A percentile compares a stretch with the other conserved stretches of the same genome.
Conservation (phyloP, 352 stramenopile genomes). For the Phytophthora uliginosa region DNA sequence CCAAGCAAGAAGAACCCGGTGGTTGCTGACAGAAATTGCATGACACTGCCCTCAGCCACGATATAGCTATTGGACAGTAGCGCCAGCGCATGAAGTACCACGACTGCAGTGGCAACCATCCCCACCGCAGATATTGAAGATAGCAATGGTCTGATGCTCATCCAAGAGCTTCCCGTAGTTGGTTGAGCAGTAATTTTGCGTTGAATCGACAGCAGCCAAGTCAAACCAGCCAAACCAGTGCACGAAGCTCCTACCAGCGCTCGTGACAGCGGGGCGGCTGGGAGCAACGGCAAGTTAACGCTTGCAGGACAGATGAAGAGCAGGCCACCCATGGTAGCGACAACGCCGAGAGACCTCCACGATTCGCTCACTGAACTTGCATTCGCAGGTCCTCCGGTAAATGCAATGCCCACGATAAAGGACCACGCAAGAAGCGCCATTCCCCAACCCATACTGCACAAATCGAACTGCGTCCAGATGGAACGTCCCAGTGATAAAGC, state of each 20-base stretch:
- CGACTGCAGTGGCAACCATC: slow-evolving; percentile 47
- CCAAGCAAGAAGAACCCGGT: slow-evolving; percentile 59
- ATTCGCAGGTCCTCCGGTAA: slow-evolving; percentile 1
- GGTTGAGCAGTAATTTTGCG: neutral
- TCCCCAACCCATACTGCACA: slow-evolving; percentile 81
- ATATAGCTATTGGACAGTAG: slow-evolving; percentile 92
- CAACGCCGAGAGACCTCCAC: slow-evolving; percentile 12
- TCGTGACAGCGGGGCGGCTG: slow-evolving; percentile 38
- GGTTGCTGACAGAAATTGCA: slow-evolving; percentile 75
- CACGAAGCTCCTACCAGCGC: slow-evolving; percentile 36
- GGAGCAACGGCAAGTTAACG: slow-evolving; percentile 40
- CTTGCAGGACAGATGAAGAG: slow-evolving; percentile 33
- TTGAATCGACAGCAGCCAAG: slow-evolving; percentile 11
- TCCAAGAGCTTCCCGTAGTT: neutral
- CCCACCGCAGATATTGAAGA: slow-evolving; percentile 22
- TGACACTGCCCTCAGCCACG: slow-evolving; percentile 74
- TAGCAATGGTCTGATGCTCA: neutral
- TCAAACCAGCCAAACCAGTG: slow-evolving; percentile 30
- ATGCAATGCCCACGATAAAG: slow-evolving; percentile 35
- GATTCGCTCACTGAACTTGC: neutral
- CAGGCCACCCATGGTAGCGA: slow-evolving; percentile 14
- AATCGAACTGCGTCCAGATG: slow-evolving; percentile 91
- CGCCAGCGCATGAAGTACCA: slow-evolving; percentile 71
- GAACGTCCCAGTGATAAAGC: slow-evolving; percentile 71
- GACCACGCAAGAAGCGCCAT: slow-evolving; percentile 58